phyloP scores from a whole-genome alignment of 169 alveolate genomes.

The Cryptosporidium xiaoi region DNA sequence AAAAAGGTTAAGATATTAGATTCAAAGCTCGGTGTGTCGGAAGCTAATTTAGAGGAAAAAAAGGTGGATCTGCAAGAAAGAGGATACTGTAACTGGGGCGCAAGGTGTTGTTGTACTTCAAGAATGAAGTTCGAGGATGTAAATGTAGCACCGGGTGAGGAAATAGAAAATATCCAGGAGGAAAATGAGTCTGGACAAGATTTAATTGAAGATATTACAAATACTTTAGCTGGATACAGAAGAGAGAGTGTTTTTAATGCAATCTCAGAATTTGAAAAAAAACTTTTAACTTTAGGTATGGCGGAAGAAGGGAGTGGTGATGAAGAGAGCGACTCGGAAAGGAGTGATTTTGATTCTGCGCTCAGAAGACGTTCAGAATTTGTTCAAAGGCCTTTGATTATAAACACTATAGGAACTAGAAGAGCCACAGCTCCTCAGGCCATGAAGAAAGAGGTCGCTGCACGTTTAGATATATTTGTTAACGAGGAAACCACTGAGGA shows the following conservation, averaged over 20 bases:
- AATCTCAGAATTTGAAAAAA: slow-evolving; percentile 67
- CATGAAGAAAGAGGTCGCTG: background rate
- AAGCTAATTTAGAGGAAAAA: background rate
- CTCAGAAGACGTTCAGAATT: slow-evolving; percentile 52
- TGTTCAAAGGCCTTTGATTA: slow-evolving; percentile 9
- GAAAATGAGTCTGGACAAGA: slow-evolving; percentile 17
- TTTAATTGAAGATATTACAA: slow-evolving; percentile 32
- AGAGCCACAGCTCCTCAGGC: slow-evolving; percentile 54
- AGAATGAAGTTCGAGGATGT: slow-evolving; percentile 37
- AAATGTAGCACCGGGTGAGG: background rate
- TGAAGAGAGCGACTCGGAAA: slow-evolving; percentile 8
- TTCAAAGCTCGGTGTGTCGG: background rate
- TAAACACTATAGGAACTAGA: slow-evolving; percentile 18
- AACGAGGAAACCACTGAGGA: slow-evolving; percentile 46
- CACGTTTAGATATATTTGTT: slow-evolving; percentile 4
- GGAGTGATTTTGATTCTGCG: too few species aligned
- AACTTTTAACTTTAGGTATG: slow-evolving; percentile 55
- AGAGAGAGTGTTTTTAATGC: slow-evolving; percentile 55
- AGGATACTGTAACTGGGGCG: slow-evolving; percentile 31
- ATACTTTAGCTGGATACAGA: slow-evolving; percentile 31
- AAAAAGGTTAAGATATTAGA: background rate
- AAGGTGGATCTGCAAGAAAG: background rate
- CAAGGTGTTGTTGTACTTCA: slow-evolving; percentile 63
- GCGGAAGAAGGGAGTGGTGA: slow-evolving; percentile 28
- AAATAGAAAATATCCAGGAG: background rate